A percentile compares a stretch with the other conserved stretches of the same genome.
phyloP scores from a whole-genome alignment of 78 protist species.

The Cyanophora paradoxa region DNA sequence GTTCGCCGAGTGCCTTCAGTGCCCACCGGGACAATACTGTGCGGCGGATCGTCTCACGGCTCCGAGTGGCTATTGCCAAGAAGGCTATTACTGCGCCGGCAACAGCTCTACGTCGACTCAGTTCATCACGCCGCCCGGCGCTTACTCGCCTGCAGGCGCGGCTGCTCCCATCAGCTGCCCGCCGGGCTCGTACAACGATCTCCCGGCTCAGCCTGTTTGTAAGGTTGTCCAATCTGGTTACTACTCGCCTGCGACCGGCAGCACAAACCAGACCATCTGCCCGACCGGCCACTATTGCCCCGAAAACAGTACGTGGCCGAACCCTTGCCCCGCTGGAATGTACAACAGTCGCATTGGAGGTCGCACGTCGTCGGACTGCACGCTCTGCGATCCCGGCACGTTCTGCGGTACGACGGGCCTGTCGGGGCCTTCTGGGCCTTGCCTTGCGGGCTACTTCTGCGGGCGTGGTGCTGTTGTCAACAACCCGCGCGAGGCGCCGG shows the following conservation, averaged over 20 bases:
- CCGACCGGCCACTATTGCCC: conserved; percentile 34
- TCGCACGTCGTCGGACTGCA: not conserved
- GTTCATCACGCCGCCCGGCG: too few species aligned
- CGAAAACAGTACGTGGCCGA: not conserved
- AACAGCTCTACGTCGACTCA: not conserved
- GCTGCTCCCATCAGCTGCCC: not conserved
- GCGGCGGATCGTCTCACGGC: too few species aligned
- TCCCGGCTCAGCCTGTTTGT: not conserved
- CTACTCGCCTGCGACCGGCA: too few species aligned
- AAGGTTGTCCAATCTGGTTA: not conserved
- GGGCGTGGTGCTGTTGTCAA: conserved; percentile 20
- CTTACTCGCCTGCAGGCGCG: not conserved
- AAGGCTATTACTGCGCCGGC: conserved; percentile 19
- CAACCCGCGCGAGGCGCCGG: too few species aligned
- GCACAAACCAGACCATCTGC: too few species aligned
- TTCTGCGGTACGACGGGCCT: conserved; percentile 1
- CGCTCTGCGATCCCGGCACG: not conserved
- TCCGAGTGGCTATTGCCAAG: conserved; percentile 1
- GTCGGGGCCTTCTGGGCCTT: conserved; percentile 20
- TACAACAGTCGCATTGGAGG: not conserved
- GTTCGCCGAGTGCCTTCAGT: too few species aligned
- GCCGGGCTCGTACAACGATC: not conserved
- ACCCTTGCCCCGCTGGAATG: not conserved
- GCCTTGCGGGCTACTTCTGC: conserved; percentile 47
- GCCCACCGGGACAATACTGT: conserved; percentile 45